Conservation (phyloP, 228 moss, liverwort and hornwort genomes). For the Sphagnum fallax region DNA sequence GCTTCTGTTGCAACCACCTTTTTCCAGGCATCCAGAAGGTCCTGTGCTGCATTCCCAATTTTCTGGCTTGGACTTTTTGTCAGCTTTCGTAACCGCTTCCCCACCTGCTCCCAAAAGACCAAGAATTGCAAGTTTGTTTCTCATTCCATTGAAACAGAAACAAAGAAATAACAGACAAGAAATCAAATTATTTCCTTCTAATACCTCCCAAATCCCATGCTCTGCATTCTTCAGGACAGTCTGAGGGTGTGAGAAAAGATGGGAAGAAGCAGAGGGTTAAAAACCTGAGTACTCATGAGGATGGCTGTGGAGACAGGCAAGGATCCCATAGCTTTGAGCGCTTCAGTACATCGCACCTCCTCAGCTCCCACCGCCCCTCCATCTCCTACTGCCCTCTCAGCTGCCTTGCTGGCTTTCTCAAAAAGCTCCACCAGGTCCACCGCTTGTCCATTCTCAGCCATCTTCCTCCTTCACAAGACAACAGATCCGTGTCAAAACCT, state of each 20-base stretch:
- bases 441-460: conserved; percentile 29
- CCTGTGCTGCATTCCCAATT: conserved; percentile 61
- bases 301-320: conserved; percentile 63
- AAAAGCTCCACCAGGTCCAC: conserved; percentile 61
- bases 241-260: no score
- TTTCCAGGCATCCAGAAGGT: conserved; percentile 75
- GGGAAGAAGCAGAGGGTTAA: background rate
- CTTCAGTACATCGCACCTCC: conserved; percentile 68
- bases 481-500: no score
- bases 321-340: conserved; percentile 57
- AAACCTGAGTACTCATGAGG: conserved; percentile 78
- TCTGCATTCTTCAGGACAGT: no score
- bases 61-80: conserved; percentile 65
- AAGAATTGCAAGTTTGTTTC: no score
- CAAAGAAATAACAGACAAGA: no score
- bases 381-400: conserved; percentile 45
- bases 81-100: conserved; percentile 77
- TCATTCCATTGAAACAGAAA: no score
- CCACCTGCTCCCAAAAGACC: conserved; percentile 38
- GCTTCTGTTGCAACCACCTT: conserved; percentile 77
- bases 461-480: conserved; percentile 1
- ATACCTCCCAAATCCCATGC: no score
- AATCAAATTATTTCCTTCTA: no score
- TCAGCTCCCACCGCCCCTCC: conserved; percentile 36
- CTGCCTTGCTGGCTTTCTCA: conserved; percentile 75